Evolutionary conservation across 352 stramenopile genomes (phyloP).

Genomic region (Globisporangium iwayamae): DNA sequence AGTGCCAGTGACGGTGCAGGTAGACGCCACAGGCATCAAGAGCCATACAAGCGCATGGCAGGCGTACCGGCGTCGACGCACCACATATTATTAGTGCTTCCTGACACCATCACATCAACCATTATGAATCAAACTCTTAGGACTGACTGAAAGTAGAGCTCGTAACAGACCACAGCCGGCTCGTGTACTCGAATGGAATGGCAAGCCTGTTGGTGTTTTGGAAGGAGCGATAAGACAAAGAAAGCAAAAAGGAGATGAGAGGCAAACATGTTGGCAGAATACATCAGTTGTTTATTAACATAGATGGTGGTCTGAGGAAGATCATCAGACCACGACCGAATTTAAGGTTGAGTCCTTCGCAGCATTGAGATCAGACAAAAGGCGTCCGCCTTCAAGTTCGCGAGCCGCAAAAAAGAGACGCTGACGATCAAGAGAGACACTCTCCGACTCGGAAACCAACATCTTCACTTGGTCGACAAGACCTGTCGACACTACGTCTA

Average conservation of each 20-base stretch:
- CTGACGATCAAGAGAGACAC: not conserved
- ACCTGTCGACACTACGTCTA: not conserved
- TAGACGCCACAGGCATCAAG: constrained; percentile 28
- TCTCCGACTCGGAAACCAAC: not conserved
- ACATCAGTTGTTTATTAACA: not conserved
- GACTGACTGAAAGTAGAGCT: no score
- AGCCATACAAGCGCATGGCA: constrained; percentile 35
- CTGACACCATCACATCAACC: not conserved
- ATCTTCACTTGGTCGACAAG: not conserved
- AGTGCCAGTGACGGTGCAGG: constrained; percentile 27
- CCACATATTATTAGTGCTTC: constrained; percentile 29
- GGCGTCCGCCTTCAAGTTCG: not conserved
- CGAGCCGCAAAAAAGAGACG: not conserved
- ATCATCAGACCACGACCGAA: not conserved
- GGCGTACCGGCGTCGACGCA: constrained; percentile 29
- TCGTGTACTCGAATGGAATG: no score
- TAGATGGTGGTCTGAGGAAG: not conserved
- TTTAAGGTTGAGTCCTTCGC: not conserved
- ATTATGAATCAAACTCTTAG: no score
- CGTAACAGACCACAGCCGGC: no score
- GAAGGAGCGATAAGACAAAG: no score
- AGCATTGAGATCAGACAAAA: not conserved
- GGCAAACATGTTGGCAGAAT: not conserved
- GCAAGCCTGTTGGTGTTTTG: not conserved
- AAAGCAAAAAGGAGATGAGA: no score